Percentiles rank a stretch among this genome's conserved stretches.
These are phyloP conservation scores for Juglanconis juglandina DNA, from an alignment of 2,329 filamentous ascomycete genomes.

Conservation along the genomic window DNA sequence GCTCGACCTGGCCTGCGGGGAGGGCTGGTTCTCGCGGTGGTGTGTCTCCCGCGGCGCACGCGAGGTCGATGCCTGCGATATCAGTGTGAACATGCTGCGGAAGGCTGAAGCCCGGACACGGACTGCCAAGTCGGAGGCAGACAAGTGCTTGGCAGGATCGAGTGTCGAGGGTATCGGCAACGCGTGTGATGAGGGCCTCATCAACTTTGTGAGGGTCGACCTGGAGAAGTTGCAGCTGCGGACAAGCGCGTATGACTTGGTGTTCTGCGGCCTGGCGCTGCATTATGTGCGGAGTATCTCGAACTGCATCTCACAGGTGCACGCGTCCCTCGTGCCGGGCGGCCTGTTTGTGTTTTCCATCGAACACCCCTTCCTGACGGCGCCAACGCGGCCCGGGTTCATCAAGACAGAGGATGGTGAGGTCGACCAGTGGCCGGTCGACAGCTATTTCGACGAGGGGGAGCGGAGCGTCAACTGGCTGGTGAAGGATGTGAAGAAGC, in stretches of 20 bases:
- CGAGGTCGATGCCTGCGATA: conserved; percentile 35
- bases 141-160: background rate
- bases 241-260: conserved; percentile 30
- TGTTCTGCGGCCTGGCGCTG: conserved; percentile 39
- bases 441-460: conserved; percentile 41
- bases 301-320: conserved; percentile 30
- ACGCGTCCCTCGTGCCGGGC: conserved; percentile 30
- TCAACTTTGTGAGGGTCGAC: conserved; percentile 32
- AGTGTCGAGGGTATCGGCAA: background rate
- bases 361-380: conserved; percentile 46
- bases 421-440: conserved; percentile 38
- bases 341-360: conserved; percentile 41
- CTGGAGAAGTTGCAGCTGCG: conserved; percentile 30
- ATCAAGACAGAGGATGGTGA: conserved; percentile 22
- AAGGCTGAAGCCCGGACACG: conserved; percentile 30
- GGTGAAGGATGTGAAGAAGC: conserved; percentile 39
- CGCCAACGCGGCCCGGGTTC: conserved; percentile 32
- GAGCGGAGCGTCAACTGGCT: conserved; percentile 39
- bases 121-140: conserved; percentile 11
- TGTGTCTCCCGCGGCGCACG: conserved; percentile 35
- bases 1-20: conserved; percentile 45
- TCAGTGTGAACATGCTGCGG: conserved; percentile 42
- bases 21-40: conserved; percentile 45
- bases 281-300: conserved; percentile 37
- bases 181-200: conserved; percentile 6